phyloP scores from a whole-genome alignment of 2,329 filamentous ascomycete genomes.

The Diaporthe ampelina region DNA sequence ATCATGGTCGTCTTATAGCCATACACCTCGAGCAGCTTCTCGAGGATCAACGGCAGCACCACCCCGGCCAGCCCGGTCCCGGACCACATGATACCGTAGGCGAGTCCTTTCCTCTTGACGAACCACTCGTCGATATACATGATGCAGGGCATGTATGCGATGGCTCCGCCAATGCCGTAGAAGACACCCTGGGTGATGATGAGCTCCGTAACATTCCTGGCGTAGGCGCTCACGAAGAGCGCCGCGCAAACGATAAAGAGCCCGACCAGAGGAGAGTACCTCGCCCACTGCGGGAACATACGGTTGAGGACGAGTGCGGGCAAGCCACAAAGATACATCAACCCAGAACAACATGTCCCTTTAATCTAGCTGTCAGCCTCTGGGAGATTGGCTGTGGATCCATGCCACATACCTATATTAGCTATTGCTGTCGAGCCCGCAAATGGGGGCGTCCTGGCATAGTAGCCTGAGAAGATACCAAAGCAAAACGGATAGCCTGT shows the following conservation, averaged over 20 bases:
- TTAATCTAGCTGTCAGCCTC: background rate
- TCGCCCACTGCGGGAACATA: conserved; percentile 56
- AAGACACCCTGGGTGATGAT: conserved; percentile 73
- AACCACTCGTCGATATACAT: conserved; percentile 75
- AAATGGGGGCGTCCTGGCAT: conserved; percentile 72
- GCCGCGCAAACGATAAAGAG: conserved; percentile 67
- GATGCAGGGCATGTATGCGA: conserved; percentile 69
- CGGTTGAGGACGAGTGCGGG: conserved; percentile 62
- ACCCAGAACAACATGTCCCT: conserved; percentile 48
- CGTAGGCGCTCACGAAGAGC: conserved; percentile 66
- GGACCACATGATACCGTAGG: conserved; percentile 75
- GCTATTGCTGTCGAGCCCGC: conserved; percentile 67
- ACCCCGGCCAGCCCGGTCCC: conserved; percentile 66
- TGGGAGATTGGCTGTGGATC: background rate
- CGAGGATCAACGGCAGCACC: conserved; percentile 65
- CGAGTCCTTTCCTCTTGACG: conserved; percentile 68
- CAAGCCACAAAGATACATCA: conserved; percentile 69
- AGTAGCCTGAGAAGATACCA: conserved; percentile 80
- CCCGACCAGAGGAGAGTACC: conserved; percentile 60
- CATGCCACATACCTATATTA: conserved; percentile 58
- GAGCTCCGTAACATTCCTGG: conserved; percentile 65
- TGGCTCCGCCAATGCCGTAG: conserved; percentile 70
- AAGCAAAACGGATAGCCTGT: conserved; percentile 77
- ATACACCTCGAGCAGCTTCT: conserved; percentile 62
- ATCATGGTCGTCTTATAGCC: conserved; percentile 69